phyloP scores from a whole-genome alignment of 306 rosid genomes.

The apple (Malus domestica) region DNA sequence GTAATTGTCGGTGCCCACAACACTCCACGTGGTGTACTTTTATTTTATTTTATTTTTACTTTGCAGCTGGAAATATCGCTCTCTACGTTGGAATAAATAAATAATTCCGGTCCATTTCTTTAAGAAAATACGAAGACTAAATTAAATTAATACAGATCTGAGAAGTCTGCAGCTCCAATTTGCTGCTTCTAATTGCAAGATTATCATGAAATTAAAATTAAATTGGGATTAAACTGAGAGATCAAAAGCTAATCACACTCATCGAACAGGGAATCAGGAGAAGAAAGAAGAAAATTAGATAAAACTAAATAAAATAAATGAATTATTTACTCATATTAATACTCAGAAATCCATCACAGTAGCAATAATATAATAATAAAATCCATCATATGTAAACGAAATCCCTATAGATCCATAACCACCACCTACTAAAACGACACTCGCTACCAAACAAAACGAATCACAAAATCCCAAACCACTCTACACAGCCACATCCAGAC shows the following conservation, averaged over 20 bases:
- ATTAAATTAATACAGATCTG: too few relatives aligned
- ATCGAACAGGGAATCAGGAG: neutral
- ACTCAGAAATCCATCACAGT: neutral
- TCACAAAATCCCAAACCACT: slow-evolving; percentile 9
- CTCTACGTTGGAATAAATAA: neutral
- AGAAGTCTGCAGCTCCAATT: neutral
- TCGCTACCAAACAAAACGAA: slow-evolving; percentile 1
- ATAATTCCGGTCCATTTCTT: neutral
- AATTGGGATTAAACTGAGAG: neutral
- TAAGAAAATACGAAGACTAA: neutral
- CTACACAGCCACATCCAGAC: slow-evolving; percentile 12
- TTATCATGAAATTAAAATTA: neutral
- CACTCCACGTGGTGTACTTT: too few relatives aligned
- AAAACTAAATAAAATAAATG: neutral
- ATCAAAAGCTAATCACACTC: neutral
- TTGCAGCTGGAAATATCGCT: neutral
- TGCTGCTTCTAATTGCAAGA: neutral
- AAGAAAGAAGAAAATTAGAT: neutral
- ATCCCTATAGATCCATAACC: slow-evolving; percentile 8
- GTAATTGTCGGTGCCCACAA: neutral
- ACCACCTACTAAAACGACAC: neutral
- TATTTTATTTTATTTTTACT: too few relatives aligned
- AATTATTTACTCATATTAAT: slow-evolving; percentile 20
- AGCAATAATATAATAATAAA: neutral
- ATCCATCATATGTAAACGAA: neutral